Base-by-base conservation (phyloP, 306 rosid species). In the Canavalia gladiata region DNA sequence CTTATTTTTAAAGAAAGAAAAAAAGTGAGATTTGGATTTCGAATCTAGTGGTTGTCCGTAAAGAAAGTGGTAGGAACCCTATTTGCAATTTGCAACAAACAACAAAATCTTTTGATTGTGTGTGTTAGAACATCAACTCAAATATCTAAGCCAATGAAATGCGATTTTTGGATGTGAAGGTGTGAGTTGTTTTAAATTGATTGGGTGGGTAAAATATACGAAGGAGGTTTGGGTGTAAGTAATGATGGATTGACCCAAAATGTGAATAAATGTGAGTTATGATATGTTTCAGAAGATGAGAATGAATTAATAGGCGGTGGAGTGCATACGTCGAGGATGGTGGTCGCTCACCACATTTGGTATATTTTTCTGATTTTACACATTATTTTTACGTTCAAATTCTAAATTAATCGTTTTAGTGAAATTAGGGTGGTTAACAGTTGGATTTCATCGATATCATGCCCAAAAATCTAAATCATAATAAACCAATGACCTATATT, bases 1-100 rank as follows among this genome's bases (percentile, higher is more conserved):
- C 55, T 45, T 46, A 10, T 2, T 41, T 66, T 8, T 68, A 47
- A 68, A 4, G 57, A 9, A 30, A 31, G 13, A 37, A 55, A 35
- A 47, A 41, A 49, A 80, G 78, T 71, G 78, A 59, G 72, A 59
- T 60, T 47, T 71, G 65, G 47, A 8, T 49, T 58, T 69, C 50
- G 59, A 78, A 68, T 43, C 50, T 68, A 9, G 70, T 39, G 30
- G 35, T 10, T 39, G 82, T 67, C 75, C 41, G 82, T 64, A 47
- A 77, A 18, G 13, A 29, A 42, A 64, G 51, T 50, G 74, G 30
- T 73, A 73, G 46, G 41, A 56, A 57, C 18, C 67, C 11, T 42
- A 3, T 28, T 74, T 58, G 29, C 58, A 54, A 13, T n/a, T 13
- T 4, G 58, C 29, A 54, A n/a, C 29, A 4, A 0, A 55, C 60